These are phyloP conservation scores for Mantamonas sphyraenae DNA, from an alignment of 78 protist species.

Conservation along the genomic window DNA sequence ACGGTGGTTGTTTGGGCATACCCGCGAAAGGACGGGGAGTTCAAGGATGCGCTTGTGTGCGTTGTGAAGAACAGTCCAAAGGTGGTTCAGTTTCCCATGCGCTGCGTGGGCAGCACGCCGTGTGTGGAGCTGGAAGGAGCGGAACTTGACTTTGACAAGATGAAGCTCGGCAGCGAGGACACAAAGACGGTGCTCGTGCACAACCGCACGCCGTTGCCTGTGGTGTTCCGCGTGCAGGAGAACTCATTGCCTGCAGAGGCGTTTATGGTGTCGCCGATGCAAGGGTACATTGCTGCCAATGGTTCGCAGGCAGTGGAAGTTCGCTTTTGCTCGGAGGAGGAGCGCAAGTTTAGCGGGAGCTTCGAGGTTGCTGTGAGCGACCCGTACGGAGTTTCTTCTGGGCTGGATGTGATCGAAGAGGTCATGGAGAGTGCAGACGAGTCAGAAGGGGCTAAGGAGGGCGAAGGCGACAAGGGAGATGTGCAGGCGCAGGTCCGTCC, in stretches of 20 bases:
- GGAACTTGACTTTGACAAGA: conserved; percentile 24
- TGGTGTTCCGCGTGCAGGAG: conserved; percentile 6
- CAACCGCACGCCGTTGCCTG: conserved; percentile 23
- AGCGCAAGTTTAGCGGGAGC: neutral
- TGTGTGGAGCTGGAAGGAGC: neutral
- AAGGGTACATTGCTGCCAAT: conserved; percentile 8
- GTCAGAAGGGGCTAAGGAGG: neutral
- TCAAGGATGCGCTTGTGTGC: conserved; percentile 24
- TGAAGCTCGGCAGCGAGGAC: conserved; percentile 27
- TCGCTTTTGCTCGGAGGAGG: conserved; percentile 9
- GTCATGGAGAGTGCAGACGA: too few relatives aligned
- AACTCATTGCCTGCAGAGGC: neutral
- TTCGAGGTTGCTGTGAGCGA: conserved; percentile 21
- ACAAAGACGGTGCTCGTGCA: neutral
- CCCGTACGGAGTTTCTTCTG: neutral
- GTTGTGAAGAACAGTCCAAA: conserved; percentile 41
- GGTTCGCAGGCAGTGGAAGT: neutral
- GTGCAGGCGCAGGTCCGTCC: neutral
- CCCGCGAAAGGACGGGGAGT: conserved; percentile 15
- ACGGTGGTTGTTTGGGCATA: conserved; percentile 38
- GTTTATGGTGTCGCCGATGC: neutral
- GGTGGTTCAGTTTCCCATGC: conserved; percentile 32
- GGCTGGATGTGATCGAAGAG: neutral
- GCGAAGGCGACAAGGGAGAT: neutral
- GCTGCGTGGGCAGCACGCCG: conserved; percentile 36